Base-by-base conservation (phyloP, 2,329 filamentous ascomycete species). In the Aureobasidium sp. region DNA sequence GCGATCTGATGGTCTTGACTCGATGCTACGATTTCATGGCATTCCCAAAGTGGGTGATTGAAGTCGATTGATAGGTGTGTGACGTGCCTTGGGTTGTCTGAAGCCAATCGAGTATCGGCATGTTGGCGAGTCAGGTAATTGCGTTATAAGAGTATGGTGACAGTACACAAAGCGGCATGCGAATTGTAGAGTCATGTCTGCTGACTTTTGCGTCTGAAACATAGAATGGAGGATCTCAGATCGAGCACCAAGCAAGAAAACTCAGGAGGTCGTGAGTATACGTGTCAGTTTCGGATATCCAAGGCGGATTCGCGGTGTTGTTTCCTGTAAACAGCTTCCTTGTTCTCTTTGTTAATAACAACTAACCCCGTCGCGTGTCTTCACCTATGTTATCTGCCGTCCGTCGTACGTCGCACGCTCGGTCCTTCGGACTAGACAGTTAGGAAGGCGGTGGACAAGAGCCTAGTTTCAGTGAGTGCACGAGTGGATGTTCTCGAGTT, bases 361-460 rank as follows among this genome's bases (percentile, higher is more conserved):
- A 36, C 18, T 4, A 27, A 40, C 31, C 31, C 23, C 56, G 42
- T 60, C 56, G 56, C 43, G n/a, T 60, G 56, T 48, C 31, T 38
- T 48, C 3, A 48, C 56, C 56, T 27, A 43, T 60, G 29, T 60
- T 33, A 42, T 45, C 55, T 58, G 55, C 55, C 55, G 40, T 45
- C 23, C 40, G 6, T 58, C 55, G 43, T 42, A 36, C 56, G 29
- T 29, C 43, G 31, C 11, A 29, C 29, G 56, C 56, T 60, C 56
- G 56, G 56, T 50, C 56, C 56, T n/a, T n/a, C 40, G 4, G 16
- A 48, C 56, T 60, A 60, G 23, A 48, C 29, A 38, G n/a, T 25
- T 60, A 60, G 56, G 55, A 60, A n/a, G 38, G 56, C 56, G 43
- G 43, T 60, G 56, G 56, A 60, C 43, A 25, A 33, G 27, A 38